Evolutionary conservation across 192 early-diverging fungal species (phyloP), one percentile per base, ranked within the genome.

Genomic region (Radiomyces spectabilis): DNA sequence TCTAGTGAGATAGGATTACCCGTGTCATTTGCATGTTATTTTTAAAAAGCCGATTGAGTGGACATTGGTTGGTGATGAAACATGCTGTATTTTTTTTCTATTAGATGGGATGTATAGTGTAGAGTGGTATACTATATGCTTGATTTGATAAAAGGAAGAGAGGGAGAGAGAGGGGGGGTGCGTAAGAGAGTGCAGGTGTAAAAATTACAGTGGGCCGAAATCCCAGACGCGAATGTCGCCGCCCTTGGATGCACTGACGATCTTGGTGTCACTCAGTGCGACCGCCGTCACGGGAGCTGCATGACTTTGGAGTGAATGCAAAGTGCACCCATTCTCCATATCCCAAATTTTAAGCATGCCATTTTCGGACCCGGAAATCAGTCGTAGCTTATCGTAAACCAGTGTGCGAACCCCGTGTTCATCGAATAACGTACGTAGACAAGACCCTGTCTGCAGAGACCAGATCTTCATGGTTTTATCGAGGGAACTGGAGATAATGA

Each of bases 391-490:
- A 68, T 93, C 89, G 64, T 87, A 84, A 0, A 85, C 81, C n/a
- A 92, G 64, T 2, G 85, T 74, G 85, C 86, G 86, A 8, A 92
- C 80, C 31, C 88, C 90, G 6, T 78, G 69, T 50, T 92, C 87
- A 5, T 87, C 90, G 75, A 87, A 88, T 16, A 95, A 57, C 1
- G 86, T 88, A 42, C 76, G 75, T 8, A 92, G 63, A 29, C 81
- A 87, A 51, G 84, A 65, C 8, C 92, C 94, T 1, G 85, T 82
- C 39, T 84, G 79, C 15, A 91, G 72, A 48, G 92, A 86, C 94
- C 94, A 99, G n/a, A 99, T 76, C 43, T 89, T 90, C 47, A 99
- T 76, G 0, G 81, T 92, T 39, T 85, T 82, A 54, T 97, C 97
- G 5, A 89, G 69, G 12, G 84, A 85, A 7, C 91, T 90, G 5